Conservation (phyloP, 2,329 filamentous ascomycete species). For the Fusarium begoniae region DNA sequence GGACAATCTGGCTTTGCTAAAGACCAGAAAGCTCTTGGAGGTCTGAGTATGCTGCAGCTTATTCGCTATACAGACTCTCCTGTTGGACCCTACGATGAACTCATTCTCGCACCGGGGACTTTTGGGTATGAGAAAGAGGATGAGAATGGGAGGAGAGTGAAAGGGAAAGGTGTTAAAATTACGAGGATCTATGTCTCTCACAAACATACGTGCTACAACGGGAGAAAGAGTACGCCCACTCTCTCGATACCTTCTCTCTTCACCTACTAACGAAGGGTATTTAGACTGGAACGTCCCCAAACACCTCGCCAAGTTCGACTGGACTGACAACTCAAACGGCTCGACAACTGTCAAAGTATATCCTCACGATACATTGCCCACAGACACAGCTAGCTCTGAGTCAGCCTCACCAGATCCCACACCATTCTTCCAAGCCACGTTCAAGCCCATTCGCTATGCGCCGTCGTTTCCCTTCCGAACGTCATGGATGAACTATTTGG, state of each 20-base stretch:
- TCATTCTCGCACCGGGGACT: conserved; percentile 58
- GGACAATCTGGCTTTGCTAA: conserved; percentile 51
- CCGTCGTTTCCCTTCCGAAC: conserved; percentile 57
- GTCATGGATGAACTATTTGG: conserved; percentile 50
- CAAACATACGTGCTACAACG: conserved; percentile 62
- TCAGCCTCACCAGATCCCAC: conserved; percentile 41
- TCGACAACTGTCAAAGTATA: conserved; percentile 55
- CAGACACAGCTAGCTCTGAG: conserved; percentile 43
- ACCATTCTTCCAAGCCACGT: conserved; percentile 58
- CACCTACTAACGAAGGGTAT: neutral
- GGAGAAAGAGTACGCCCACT: conserved; percentile 54
- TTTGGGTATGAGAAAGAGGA: conserved; percentile 54
- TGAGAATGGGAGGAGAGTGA: conserved; percentile 44
- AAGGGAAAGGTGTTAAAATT: conserved; percentile 51
- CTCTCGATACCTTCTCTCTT: neutral
- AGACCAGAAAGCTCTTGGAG: conserved; percentile 52
- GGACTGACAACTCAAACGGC: conserved; percentile 49
- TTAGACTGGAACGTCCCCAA: conserved; percentile 66
- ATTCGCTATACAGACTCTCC: conserved; percentile 61
- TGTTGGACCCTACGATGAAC: conserved; percentile 64
- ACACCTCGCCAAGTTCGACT: conserved; percentile 62
- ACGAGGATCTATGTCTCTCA: conserved; percentile 66
- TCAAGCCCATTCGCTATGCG: conserved; percentile 52
- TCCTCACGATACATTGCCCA: conserved; percentile 51
- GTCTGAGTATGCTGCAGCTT: conserved; percentile 59